Percentiles rank a stretch among this genome's conserved stretches.
These are phyloP conservation scores for Rhinocladiella similis DNA, from an alignment of 2,329 filamentous ascomycete species.

Conservation along the genomic window DNA sequence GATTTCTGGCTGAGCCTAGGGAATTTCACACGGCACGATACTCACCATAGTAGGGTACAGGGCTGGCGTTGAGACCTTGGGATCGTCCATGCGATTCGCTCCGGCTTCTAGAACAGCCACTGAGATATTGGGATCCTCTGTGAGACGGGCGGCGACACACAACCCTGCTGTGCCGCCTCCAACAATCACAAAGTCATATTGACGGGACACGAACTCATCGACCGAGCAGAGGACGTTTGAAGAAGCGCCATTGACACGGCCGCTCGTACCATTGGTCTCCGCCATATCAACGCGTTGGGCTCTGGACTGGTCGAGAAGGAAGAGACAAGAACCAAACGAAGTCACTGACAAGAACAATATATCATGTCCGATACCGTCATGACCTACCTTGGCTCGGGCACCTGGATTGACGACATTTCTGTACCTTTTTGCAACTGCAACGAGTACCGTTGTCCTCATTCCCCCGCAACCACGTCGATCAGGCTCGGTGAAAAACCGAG, in stretches of 20 bases:
- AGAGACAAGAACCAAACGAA: neutral
- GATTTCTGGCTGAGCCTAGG: neutral
- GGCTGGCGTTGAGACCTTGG: slow-evolving; percentile 31
- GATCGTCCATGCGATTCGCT: slow-evolving; percentile 32
- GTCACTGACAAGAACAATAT: neutral
- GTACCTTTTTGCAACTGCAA: neutral
- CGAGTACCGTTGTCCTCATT: neutral
- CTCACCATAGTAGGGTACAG: slow-evolving; percentile 22
- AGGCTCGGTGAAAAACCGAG: neutral
- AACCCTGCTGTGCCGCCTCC: slow-evolving; percentile 37
- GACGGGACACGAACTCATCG: slow-evolving; percentile 21
- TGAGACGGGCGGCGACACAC: slow-evolving; percentile 35
- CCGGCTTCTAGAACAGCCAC: slow-evolving; percentile 51
- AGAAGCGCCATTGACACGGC: slow-evolving; percentile 14
- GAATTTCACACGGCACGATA: neutral
- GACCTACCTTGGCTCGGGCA: too few relatives aligned
- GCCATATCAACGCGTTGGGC: slow-evolving; percentile 3
- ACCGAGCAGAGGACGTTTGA: slow-evolving; percentile 17
- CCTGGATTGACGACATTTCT: neutral
- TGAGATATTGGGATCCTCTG: slow-evolving; percentile 34
- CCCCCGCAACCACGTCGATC: neutral
- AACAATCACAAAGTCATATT: slow-evolving; percentile 35
- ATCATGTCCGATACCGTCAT: neutral
- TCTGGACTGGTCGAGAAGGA: neutral
- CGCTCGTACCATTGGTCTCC: slow-evolving; percentile 15